Evolutionary conservation across 345 rosid species (phyloP).

Genomic region (Aurinia saxatilis): DNA sequence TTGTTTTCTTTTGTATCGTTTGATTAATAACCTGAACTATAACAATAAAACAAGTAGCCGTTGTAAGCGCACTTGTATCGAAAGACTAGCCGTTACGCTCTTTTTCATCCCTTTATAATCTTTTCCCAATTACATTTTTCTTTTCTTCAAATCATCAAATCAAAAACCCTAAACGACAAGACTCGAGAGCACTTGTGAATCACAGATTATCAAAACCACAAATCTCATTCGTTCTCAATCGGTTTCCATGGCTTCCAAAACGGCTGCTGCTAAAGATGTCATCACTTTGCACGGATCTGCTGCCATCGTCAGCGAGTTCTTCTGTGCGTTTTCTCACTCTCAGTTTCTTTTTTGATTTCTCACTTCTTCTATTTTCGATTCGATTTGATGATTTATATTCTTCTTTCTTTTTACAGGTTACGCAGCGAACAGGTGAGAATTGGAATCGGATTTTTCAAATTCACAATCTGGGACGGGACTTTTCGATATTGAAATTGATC

Average conservation of each 20-base stretch:
- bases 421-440: slow-evolving; percentile 85
- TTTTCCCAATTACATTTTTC: too few relatives aligned
- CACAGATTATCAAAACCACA: too few relatives aligned
- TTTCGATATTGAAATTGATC: slow-evolving; percentile 13
- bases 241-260: slow-evolving; percentile 54
- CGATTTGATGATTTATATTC: background rate
- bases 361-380: background rate
- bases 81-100: slow-evolving; percentile 30
- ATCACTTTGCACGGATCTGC: slow-evolving; percentile 97
- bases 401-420: slow-evolving; percentile 51
- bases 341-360: background rate
- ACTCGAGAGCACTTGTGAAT: too few relatives aligned
- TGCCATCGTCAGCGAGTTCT: slow-evolving; percentile 93
- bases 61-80: slow-evolving; percentile 15
- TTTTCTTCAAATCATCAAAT: background rate
- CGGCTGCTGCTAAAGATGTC: slow-evolving; percentile 80
- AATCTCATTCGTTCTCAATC: background rate
- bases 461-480: background rate
- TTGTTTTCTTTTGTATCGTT: too few relatives aligned
- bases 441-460: background rate
- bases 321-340: slow-evolving; percentile 39
- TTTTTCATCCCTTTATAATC: background rate
- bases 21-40: too few relatives aligned
- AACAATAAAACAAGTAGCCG: too few relatives aligned
- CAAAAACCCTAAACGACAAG: background rate